phyloP scores from a whole-genome alignment of 2,329 filamentous ascomycete species.

The Monosporascus sp. region DNA sequence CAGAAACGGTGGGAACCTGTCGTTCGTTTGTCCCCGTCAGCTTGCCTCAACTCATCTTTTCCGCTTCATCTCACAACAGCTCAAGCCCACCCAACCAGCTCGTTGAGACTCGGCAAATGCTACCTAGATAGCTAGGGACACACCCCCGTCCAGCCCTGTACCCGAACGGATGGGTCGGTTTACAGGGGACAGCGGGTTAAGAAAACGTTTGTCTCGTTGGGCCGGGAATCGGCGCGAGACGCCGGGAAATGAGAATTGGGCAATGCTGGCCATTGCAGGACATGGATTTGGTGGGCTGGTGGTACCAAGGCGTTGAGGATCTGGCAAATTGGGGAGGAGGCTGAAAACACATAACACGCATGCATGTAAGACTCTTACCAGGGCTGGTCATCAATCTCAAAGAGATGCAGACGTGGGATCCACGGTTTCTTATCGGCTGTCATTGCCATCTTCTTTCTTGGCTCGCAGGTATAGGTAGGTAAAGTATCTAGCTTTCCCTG shows the following conservation, averaged over 20 bases:
- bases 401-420: slow-evolving; percentile 56
- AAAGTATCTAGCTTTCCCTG: no score
- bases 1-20: slow-evolving; percentile 61
- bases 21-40: background rate
- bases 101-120: no score
- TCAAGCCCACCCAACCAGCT: no score
- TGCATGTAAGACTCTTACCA: slow-evolving; percentile 40
- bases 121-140: no score
- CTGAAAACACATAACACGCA: background rate
- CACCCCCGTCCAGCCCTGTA: no score
- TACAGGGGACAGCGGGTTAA: no score
- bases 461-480: background rate
- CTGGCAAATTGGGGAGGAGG: background rate
- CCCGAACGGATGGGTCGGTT: no score
- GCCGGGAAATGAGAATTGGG: no score
- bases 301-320: background rate
- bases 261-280: no score
- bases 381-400: slow-evolving; percentile 62
- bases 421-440: slow-evolving; percentile 39
- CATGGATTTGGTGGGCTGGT: no score
- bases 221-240: no score
- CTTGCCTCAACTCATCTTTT: background rate
- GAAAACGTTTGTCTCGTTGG: no score
- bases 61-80: background rate
- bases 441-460: slow-evolving; percentile 10